A percentile compares a stretch with the other conserved stretches of the same genome.
These are phyloP conservation scores for Oryza punctata DNA, from an alignment of 176 grass and related monocot species.

Conservation along the genomic window DNA sequence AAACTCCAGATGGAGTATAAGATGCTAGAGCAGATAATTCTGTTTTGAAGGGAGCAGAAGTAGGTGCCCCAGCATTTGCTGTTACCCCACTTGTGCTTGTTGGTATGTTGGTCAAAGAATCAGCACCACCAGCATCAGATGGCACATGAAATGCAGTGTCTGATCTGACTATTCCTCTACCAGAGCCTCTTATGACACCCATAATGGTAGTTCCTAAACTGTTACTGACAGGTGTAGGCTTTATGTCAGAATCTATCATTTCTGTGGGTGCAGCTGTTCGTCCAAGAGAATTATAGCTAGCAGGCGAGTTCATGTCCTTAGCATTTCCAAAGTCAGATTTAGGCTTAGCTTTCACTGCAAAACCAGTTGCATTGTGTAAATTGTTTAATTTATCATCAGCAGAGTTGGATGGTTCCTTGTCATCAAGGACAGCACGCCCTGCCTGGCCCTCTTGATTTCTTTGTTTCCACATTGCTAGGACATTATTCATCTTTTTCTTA, in stretches of 20 bases:
- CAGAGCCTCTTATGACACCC: conserved; percentile 85
- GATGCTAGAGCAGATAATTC: conserved; percentile 68
- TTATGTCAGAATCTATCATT: conserved; percentile 63
- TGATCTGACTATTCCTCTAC: conserved; percentile 75
- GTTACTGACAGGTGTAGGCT: conserved; percentile 58
- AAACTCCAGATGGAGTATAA: conserved; percentile 53
- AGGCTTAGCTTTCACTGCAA: conserved; percentile 50
- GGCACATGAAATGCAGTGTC: conserved; percentile 57
- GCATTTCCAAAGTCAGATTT: conserved; percentile 61
- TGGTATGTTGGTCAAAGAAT: conserved; percentile 30
- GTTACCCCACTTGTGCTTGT: conserved; percentile 29
- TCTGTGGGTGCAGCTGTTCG: conserved; percentile 42
- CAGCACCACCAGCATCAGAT: conserved; percentile 33
- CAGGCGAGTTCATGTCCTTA: conserved; percentile 38
- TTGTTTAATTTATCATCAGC: conserved; percentile 52
- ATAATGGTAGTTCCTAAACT: conserved; percentile 72
- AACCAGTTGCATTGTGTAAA: conserved; percentile 42
- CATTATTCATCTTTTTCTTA: conserved; percentile 99
- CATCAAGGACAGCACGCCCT: conserved; percentile 51
- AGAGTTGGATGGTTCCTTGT: conserved; percentile 56
- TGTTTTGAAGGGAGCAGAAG: conserved; percentile 69
- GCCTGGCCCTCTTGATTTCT: conserved; percentile 90
- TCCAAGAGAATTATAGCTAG: conserved; percentile 51
- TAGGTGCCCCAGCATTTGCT: conserved; percentile 35
- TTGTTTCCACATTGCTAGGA: conserved; percentile 97